Evolutionary conservation across 164 flowering plant species (phyloP), one percentile per base, ranked within the genome.

Genomic region (Aristolochia contorta): DNA sequence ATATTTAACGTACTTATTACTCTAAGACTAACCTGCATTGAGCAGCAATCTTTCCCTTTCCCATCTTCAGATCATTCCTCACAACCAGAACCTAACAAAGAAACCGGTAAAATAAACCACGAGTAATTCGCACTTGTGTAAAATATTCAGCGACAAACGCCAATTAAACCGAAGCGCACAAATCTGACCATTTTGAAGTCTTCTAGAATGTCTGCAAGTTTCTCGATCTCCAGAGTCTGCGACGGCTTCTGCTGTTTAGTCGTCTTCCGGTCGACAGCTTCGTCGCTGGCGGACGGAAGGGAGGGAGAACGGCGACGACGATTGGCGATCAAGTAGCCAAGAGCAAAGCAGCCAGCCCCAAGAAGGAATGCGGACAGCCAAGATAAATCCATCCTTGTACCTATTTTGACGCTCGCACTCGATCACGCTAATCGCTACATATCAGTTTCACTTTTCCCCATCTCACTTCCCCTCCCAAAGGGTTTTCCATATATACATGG

Each of bases 41-140:
- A 20, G 99, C 97, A 50, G 97, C 96, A 78, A 94, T 94, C 77
- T 94, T 94, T 64, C 97, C 99, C 74, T 94, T 94, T 20, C 99
- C 99, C 99, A 94, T 91, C 79, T 94, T 94, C 55, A 94, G 70
- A 76, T 94, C 99, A 70, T 94, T 94, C 69, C 99, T 78, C 54
- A 94, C 99, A 50, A 94, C 91, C 77, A 94, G 77, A 55, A 93
- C 86, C 96, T 89, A 41, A 19, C 3, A 33, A 18, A n/a, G 30
- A 37, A 51, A 6, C 47, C 50, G 58, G 51, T 16, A 16, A 48
- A 9, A 47, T 33, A 49, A 54, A 46, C 61, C 32, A 20, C 6
- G 12, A 59, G 56, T 24, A 18, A 16, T 18, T 18, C 16, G 51
- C 20, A 50, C n/a, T 5, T 24, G 27, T 49, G 32, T 12, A n/a